phyloP scores from a whole-genome alignment of 169 alveolate genomes.

The Eimeria falciformis region DNA sequence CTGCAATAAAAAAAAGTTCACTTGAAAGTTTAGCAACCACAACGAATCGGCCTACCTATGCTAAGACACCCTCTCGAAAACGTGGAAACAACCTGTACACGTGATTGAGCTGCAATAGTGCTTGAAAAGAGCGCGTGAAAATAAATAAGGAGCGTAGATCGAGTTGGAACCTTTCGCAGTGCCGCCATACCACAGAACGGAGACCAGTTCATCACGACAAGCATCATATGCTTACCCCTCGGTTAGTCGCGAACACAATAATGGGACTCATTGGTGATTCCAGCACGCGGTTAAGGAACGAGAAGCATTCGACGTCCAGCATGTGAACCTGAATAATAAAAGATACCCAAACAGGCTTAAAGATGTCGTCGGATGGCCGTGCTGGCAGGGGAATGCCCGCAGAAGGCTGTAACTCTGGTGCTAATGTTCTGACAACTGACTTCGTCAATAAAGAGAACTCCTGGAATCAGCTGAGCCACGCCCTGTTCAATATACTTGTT shows the following conservation, averaged over 20 bases:
- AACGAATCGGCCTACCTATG: too few relatives aligned
- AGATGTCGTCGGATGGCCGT: too few relatives aligned
- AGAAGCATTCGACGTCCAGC: constrained; percentile 99
- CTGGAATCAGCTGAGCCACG: constrained; percentile 99
- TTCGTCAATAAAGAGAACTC: constrained; percentile 99
- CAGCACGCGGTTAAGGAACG: constrained; percentile 98
- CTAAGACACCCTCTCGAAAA: neutral
- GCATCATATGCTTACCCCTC: constrained; percentile 97
- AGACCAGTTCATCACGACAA: too few relatives aligned
- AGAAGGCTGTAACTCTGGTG: too few relatives aligned
- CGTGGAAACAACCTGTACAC: too few relatives aligned
- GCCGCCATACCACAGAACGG: too few relatives aligned
- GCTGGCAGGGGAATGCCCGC: too few relatives aligned
- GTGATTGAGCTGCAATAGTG: too few relatives aligned
- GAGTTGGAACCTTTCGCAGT: too few relatives aligned
- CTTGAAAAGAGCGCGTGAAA: constrained; percentile 1
- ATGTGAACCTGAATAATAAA: constrained; percentile 91
- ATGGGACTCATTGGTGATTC: constrained; percentile 99
- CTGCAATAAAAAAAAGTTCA: neutral
- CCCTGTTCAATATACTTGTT: constrained; percentile 96
- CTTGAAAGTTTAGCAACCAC: neutral
- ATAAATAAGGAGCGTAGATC: too few relatives aligned
- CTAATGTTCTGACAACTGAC: constrained; percentile 80
- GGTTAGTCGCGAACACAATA: constrained; percentile 98
- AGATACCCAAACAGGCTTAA: too few relatives aligned